Conservation (phyloP, 257 asterid genomes). For the Ilex aquifolium region DNA sequence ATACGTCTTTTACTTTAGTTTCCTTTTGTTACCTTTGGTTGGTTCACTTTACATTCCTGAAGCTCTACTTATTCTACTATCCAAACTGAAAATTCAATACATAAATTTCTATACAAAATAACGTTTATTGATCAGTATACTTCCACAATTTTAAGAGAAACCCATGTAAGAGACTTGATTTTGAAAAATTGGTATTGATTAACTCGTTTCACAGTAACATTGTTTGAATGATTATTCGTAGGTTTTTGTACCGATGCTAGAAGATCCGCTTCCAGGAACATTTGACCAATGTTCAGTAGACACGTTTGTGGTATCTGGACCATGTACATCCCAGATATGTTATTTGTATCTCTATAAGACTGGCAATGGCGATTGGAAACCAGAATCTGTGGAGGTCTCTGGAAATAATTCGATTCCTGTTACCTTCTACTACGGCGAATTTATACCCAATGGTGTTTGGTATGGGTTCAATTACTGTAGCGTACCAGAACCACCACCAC, state of each 20-base stretch:
- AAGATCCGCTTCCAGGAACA: conserved; percentile 56
- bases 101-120: too few species aligned
- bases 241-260: conserved; percentile 87
- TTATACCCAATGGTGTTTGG: conserved; percentile 59
- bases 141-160: too few species aligned
- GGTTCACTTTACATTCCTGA: too few species aligned
- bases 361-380: conserved; percentile 90
- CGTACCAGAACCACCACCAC: too few species aligned
- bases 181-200: too few species aligned
- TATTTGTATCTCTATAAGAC: conserved; percentile 82
- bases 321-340: conserved; percentile 87
- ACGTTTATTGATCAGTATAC: too few species aligned
- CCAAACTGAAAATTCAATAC: too few species aligned
- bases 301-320: conserved; percentile 59
- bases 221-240: conserved; percentile 4
- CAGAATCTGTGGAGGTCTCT: conserved; percentile 54
- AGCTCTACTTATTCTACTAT: too few species aligned
- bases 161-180: too few species aligned
- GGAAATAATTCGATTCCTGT: conserved; percentile 50
- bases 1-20: too few species aligned
- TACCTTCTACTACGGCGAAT: conserved; percentile 56
- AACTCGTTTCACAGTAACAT: too few species aligned
- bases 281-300: conserved; percentile 84
- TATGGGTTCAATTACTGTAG: conserved; percentile 62
- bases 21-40: too few species aligned